Percentiles rank a stretch among this genome's conserved stretches.
Evolutionary conservation across 352 stramenopile genomes (phyloP).

Genomic region (Phytophthora cactorum): DNA sequence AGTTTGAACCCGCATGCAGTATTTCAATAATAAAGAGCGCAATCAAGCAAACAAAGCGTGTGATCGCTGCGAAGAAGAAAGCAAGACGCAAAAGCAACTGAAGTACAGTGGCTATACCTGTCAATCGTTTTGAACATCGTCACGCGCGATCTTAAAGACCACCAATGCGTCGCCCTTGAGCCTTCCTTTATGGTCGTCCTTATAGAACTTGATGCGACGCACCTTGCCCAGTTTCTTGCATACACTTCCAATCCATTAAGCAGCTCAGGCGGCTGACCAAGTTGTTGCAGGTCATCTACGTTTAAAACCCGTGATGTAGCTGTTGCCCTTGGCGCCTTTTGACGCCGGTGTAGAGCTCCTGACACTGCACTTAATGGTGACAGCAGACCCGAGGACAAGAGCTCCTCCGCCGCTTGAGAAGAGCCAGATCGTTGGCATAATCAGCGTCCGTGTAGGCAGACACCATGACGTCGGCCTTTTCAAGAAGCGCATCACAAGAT

Average conservation of each 20-base stretch:
- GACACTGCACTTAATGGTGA: not conserved
- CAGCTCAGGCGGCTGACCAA: slow-evolving; percentile 46
- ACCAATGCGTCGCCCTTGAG: slow-evolving; percentile 88
- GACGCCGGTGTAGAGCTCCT: not conserved
- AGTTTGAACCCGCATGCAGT: too few species aligned
- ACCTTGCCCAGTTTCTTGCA: slow-evolving; percentile 82
- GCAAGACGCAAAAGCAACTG: not conserved
- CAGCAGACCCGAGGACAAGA: slow-evolving; percentile 39
- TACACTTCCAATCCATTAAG: slow-evolving; percentile 49
- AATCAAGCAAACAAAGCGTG: too few species aligned
- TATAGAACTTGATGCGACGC: slow-evolving; percentile 88
- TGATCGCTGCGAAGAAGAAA: too few species aligned
- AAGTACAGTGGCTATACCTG: slow-evolving; percentile 41
- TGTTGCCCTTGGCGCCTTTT: slow-evolving; percentile 52
- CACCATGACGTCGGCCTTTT: too few species aligned
- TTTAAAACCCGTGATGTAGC: slow-evolving; percentile 79
- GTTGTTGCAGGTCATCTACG: slow-evolving; percentile 83
- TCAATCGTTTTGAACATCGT: slow-evolving; percentile 74
- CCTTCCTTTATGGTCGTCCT: slow-evolving; percentile 65
- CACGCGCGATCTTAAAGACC: slow-evolving; percentile 68
- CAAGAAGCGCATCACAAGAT: too few species aligned
- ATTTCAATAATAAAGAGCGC: too few species aligned
- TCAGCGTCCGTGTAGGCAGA: too few species aligned
- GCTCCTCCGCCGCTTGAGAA: slow-evolving; percentile 46
- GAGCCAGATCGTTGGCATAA: not conserved